A percentile compares a stretch with the other conserved stretches of the same genome.
Conservation (phyloP, 129 eudicot species). For the Chrysanthemum lavandulifolium region DNA sequence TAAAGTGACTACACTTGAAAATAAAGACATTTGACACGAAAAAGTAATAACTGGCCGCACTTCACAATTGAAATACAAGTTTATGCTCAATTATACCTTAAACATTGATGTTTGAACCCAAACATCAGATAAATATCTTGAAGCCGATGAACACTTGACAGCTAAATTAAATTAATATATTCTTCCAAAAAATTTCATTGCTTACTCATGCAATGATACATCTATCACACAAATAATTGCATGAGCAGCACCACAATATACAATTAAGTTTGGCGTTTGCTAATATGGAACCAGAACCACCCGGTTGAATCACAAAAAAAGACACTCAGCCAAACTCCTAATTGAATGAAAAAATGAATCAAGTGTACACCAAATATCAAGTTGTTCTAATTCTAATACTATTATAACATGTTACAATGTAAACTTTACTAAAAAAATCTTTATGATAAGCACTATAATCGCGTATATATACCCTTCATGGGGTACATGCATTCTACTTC, state of each 20-base stretch:
- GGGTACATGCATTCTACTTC: conserved; percentile 18
- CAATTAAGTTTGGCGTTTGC: neutral
- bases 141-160: too few relatives aligned
- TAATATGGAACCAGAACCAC: neutral
- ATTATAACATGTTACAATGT: conserved; percentile 26
- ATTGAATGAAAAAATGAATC: conserved; percentile 31
- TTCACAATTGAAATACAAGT: too few relatives aligned
- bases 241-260: neutral
- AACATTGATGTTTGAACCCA: too few relatives aligned
- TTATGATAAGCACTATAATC: neutral
- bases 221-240: neutral
- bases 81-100: too few relatives aligned
- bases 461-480: conserved; percentile 14
- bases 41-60: too few relatives aligned
- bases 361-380: conserved; percentile 11
- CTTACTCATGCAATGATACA: too few relatives aligned
- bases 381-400: conserved; percentile 9
- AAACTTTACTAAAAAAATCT: conserved; percentile 8
- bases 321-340: conserved; percentile 16
- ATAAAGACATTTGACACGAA: too few relatives aligned
- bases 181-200: too few relatives aligned
- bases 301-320: conserved; percentile 13
- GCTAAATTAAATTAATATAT: too few relatives aligned
- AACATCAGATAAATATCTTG: too few relatives aligned
- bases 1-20: too few relatives aligned